Base-by-base conservation (phyloP, 169 alveolate genomes). In the Eimeria brunetti region DNA sequence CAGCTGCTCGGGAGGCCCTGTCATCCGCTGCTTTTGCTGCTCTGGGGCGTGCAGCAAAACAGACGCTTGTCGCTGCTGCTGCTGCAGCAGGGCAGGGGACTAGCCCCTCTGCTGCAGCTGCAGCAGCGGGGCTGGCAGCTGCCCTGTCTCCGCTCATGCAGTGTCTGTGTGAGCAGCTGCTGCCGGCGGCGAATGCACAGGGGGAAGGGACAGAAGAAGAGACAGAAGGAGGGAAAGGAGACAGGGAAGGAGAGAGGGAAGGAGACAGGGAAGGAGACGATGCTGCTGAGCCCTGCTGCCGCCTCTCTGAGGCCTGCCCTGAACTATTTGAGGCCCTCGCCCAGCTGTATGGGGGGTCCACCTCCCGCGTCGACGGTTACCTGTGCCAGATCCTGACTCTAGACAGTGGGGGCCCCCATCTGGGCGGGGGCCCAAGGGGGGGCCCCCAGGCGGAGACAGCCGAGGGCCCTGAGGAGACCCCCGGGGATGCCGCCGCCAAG, bases 251-350 rank as follows among this genome's bases (percentile, higher is more conserved):
- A 12, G 44, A 58, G 41, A 18, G 30, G 0, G 81, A 30, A 67
- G 30, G 24, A 22, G 73, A 18, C 53, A 38, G 51, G 73, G 71
- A 58, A 30, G 90, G 12, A 16, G 51, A 53, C 33, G 69, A 53
- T 51, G 75, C n/a, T 1, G 81, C n/a, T 1, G 81, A 85, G 62
- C 33, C 64, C 12, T 36, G 27, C 33, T 85, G 80, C 46, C 80
- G 76, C 62, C 81, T 85, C 46, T 85, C 92, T 27, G 92, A 85
- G 76, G 41, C 14, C 18, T 85, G 92, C 81, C 92, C 92, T 18
- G 92, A 58, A 9, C 20, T 85, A n/a, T 85, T 85, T 24, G 92
- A 85, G 76, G 92, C 92, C 2, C 38, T 85, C 80, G 60, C 41
- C 30, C 49, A 58, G 62, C 71, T 85, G 51, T 85, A 30, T 41